A percentile compares a stretch with the other conserved stretches of the same genome.
Conservation (phyloP, 352 stramenopile genomes). For the Phytopythium boreale region DNA sequence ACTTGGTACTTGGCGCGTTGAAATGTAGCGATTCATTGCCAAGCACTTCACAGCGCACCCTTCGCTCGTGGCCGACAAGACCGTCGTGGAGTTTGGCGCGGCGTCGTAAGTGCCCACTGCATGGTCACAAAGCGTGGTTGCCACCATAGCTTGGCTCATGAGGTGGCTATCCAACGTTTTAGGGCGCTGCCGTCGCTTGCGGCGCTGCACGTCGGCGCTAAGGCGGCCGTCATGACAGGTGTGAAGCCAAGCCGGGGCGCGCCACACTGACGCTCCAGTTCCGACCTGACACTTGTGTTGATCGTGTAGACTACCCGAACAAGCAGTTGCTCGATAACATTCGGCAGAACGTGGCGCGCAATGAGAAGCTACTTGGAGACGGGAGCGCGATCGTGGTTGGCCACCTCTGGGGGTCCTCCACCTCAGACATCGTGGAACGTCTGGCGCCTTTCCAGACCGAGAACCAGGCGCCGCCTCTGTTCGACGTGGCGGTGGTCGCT, state of each 20-base stretch:
- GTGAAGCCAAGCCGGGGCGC: background rate
- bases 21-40: conserved; percentile 32
- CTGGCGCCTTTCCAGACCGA: conserved; percentile 4
- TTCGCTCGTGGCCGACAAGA: conserved; percentile 22
- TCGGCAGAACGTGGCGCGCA: conserved; percentile 33
- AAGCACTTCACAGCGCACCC: conserved; percentile 40
- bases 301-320: conserved; percentile 40
- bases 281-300: background rate
- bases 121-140: background rate
- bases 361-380: conserved; percentile 23
- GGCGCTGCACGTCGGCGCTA: conserved; percentile 36
- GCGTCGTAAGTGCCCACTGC: conserved; percentile 32
- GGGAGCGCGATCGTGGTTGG: conserved; percentile 28
- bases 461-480: conserved; percentile 7
- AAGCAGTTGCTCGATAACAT: conserved; percentile 46
- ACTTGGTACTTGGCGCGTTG: too few species aligned
- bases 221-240: conserved; percentile 44
- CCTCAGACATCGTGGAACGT: conserved; percentile 13
- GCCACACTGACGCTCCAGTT: background rate
- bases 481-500: conserved; percentile 44
- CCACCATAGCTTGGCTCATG: background rate
- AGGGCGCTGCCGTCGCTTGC: conserved; percentile 49
- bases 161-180: background rate
- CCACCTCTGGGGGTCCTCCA: conserved; percentile 40
- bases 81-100: conserved; percentile 45